A percentile compares a stretch with the other conserved stretches of the same genome.
phyloP scores from a whole-genome alignment of 768 basidiomycete species.

The Pulveroboletus sp. region DNA sequence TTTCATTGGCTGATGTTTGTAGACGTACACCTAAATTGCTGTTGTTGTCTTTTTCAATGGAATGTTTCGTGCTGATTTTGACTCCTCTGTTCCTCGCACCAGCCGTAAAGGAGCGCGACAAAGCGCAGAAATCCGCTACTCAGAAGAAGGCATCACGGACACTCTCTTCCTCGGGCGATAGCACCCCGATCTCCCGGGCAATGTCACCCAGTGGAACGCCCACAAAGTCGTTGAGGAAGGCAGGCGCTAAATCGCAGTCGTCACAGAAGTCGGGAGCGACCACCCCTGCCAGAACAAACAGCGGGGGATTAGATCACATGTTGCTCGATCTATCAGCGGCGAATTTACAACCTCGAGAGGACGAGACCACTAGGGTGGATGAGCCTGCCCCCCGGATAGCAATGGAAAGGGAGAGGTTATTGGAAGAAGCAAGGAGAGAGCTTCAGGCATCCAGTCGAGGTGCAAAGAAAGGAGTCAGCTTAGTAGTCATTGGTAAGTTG shows the following conservation, averaged over 20 bases:
- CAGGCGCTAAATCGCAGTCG: conserved; percentile 25
- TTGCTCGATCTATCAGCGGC: conserved; percentile 71
- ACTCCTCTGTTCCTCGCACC: conserved; percentile 32
- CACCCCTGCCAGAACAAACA: conserved; percentile 36
- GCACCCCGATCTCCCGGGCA: conserved; percentile 40
- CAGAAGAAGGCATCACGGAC: conserved; percentile 38
- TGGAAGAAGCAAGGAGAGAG: conserved; percentile 68
- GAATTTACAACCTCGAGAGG: conserved; percentile 53
- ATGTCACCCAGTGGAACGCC: conserved; percentile 40
- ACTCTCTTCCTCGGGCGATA: conserved; percentile 35
- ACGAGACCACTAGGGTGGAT: conserved; percentile 31
- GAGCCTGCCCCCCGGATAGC: conserved; percentile 59
- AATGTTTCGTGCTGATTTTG: conserved; percentile 37
- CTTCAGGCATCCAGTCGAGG: conserved; percentile 45
- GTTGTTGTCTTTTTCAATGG: conserved; percentile 29
- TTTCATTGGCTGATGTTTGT: conserved; percentile 17
- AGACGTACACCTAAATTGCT: conserved; percentile 27
- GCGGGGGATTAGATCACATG: conserved; percentile 45
- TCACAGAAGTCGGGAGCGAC: conserved; percentile 38
- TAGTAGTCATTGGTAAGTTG: conserved; percentile 84
- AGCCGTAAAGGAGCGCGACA: conserved; percentile 81
- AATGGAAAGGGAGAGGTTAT: conserved; percentile 72
- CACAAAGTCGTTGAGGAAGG: conserved; percentile 41
- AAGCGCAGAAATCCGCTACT: conserved; percentile 51
- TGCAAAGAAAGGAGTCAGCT: conserved; percentile 67